Base-by-base conservation (phyloP, 257 asterid species). In the Primulina tabacum region DNA sequence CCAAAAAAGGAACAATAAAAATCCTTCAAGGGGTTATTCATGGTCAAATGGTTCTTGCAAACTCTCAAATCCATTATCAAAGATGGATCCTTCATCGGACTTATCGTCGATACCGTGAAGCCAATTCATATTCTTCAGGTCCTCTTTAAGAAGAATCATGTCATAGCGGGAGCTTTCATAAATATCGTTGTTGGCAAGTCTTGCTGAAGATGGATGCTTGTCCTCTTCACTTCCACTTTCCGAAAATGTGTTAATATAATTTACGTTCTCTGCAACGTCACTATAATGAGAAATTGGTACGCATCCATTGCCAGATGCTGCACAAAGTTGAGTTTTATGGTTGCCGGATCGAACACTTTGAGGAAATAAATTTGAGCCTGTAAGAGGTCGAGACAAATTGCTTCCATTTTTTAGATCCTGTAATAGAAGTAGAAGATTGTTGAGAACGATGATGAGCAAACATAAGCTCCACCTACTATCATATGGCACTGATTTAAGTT, bases 121-220 rank as follows among this genome's bases (percentile, higher is more conserved):
- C 99, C 99, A 90, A 63, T 84, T 89, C 12, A 92, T 76, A 80
- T 87, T 87, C 84, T 87, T 93, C 75, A 85, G 71, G 79, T 93
- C 99, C 84, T 93, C 99, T 81, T 93, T 91, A 50, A 83, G 85
- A 62, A 85, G 88, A 75, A 85, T 81, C 90, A 82, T 81, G 68
- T 93, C 99, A 24, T 90, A 93, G 20, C 96, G 92, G 21, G 92
- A 90, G 72, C 97, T 94, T 80, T 91, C 97, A 18, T 91, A 89
- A 9, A 91, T 88, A 66, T 94, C 97, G 2, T 53, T 68, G 72
- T 81, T 83, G 66, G 79, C 73, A 64, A 87, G 70, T 75, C 82
- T 91, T 74, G 96, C 89, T 14, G 85, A 80, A 55, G 78, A 71
- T 59, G 75, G 85, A 61, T 79, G 73, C 77, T 53, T 90, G 78